These are phyloP conservation scores for Fusarium napiforme DNA, from an alignment of 2,329 filamentous ascomycete genomes.

Conservation along the genomic window DNA sequence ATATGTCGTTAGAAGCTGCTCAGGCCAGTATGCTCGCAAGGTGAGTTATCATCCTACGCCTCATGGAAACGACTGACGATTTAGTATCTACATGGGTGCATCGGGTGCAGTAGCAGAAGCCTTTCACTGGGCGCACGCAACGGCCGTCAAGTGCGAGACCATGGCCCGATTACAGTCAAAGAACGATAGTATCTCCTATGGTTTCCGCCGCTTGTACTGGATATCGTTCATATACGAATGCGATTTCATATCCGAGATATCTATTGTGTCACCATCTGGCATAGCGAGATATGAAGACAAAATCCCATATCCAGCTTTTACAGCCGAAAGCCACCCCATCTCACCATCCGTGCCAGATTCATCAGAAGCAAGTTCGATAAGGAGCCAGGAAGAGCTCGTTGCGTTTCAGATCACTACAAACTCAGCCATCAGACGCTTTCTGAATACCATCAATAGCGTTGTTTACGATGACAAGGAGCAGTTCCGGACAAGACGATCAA, in stretches of 20 bases:
- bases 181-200: conserved; percentile 18
- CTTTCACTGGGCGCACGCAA: conserved; percentile 42
- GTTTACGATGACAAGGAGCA: conserved; percentile 46
- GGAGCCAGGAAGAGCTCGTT: conserved; percentile 39
- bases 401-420: conserved; percentile 49
- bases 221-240: conserved; percentile 47
- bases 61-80: no score
- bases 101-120: conserved; percentile 40
- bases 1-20: conserved; percentile 38
- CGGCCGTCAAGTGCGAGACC: conserved; percentile 45
- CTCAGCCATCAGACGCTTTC: conserved; percentile 45
- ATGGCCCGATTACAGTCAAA: conserved; percentile 28
- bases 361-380: background rate
- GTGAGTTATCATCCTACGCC: background rate
- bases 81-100: conserved; percentile 39
- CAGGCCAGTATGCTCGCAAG: conserved; percentile 47
- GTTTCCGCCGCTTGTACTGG: conserved; percentile 45
- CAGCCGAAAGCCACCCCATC: no score
- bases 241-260: conserved; percentile 47
- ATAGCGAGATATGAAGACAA: conserved; percentile 46
- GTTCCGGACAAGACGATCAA: conserved; percentile 25
- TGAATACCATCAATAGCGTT: conserved; percentile 46
- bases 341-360: background rate
- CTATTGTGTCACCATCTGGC: conserved; percentile 43
- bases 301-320: no score